phyloP scores from a whole-genome alignment of 1,284 basidiomycete genomes.

The Ustilago bromivora region DNA sequence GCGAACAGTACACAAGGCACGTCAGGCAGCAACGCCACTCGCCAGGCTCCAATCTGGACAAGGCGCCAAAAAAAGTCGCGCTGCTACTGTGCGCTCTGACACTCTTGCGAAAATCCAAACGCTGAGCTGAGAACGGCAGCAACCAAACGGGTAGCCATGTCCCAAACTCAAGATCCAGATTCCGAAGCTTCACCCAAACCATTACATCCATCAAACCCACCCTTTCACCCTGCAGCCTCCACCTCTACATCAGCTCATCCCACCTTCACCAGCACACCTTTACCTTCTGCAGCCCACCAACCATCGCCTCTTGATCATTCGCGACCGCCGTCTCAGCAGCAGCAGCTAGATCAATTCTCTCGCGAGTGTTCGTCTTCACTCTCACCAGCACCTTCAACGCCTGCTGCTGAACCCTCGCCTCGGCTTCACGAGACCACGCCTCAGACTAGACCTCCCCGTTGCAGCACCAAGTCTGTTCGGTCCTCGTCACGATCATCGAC shows the following conservation, averaged over 20 bases:
- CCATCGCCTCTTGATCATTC: neutral
- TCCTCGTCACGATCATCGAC: constrained; percentile 19
- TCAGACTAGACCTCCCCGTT: neutral
- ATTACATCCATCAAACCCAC: constrained; percentile 31
- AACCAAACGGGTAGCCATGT: constrained; percentile 28
- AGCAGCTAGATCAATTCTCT: constrained; percentile 17
- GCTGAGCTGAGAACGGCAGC: neutral
- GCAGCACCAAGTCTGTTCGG: neutral
- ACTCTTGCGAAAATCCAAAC: neutral
- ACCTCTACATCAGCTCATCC: constrained; percentile 4
- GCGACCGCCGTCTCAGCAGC: constrained; percentile 4
- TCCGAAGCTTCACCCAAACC: constrained; percentile 29
- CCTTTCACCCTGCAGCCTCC: constrained; percentile 10
- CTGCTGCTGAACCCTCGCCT: constrained; percentile 26
- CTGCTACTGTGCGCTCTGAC: constrained; percentile 30
- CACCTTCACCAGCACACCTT: constrained; percentile 2
- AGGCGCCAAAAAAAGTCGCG: constrained; percentile 1
- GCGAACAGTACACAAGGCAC: neutral
- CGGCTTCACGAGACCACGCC: constrained; percentile 1
- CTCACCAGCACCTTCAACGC: constrained; percentile 40
- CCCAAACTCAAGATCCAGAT: constrained; percentile 21
- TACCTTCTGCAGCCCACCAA: constrained; percentile 1
- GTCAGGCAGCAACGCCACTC: neutral
- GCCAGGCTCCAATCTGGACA: neutral
- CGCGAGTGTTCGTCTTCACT: constrained; percentile 37